phyloP scores from a whole-genome alignment of 2,329 filamentous ascomycete species.

The Eutypa lata region DNA sequence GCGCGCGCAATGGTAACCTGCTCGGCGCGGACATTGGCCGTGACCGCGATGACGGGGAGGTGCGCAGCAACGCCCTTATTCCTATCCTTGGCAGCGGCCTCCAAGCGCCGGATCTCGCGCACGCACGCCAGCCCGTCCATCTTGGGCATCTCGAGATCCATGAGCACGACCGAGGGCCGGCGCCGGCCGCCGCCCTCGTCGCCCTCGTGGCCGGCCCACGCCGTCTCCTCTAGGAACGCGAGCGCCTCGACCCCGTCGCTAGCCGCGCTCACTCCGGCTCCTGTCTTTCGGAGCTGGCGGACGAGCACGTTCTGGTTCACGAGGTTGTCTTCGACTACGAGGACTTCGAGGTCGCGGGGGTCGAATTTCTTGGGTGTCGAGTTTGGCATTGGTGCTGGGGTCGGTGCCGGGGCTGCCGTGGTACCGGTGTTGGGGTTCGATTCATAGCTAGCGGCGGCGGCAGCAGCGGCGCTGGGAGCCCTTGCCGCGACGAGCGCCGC shows the following conservation, averaged over 20 bases:
- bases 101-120: constrained; percentile 35
- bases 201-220: constrained; percentile 8
- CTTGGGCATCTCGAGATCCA: constrained; percentile 27
- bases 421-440: too few species aligned
- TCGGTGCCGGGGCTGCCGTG: too few species aligned
- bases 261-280: constrained; percentile 50
- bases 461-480: too few species aligned
- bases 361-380: constrained; percentile 17
- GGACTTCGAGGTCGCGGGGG: constrained; percentile 24
- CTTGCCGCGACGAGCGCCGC: constrained; percentile 1
- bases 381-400: constrained; percentile 19
- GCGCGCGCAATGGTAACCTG: constrained; percentile 34
- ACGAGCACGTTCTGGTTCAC: constrained; percentile 58
- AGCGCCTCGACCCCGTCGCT: constrained; percentile 57
- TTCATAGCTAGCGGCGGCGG: too few species aligned
- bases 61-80: constrained; percentile 19
- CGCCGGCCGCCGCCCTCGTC: too few species aligned
- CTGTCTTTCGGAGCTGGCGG: constrained; percentile 46
- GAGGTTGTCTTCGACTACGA: constrained; percentile 60
- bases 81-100: constrained; percentile 20
- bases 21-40: constrained; percentile 41
- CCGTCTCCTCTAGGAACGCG: constrained; percentile 13
- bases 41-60: constrained; percentile 45
- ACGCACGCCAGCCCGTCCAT: constrained; percentile 36
- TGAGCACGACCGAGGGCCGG: constrained; percentile 21